Base-by-base conservation (phyloP, 352 stramenopile species). In the Detonula confervacea region DNA sequence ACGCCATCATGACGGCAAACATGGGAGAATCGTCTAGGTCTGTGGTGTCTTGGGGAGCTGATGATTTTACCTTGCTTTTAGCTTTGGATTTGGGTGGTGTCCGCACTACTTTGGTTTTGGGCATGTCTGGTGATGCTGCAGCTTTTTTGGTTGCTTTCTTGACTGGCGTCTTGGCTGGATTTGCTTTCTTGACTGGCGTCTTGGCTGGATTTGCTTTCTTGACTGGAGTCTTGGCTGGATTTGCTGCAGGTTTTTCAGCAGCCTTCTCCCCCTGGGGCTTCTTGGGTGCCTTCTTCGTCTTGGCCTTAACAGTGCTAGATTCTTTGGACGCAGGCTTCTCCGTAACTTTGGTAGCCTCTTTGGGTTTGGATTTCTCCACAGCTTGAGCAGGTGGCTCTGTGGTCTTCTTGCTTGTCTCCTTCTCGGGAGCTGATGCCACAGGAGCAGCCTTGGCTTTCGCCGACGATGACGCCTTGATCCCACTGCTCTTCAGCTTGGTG, bases 21-120 rank as follows among this genome's bases (percentile, higher is more conserved):
- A 30, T 47, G 4, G 57, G 68, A 20, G 68, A 69, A 64, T 64
- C 57, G 46, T 77, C 68, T 24, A 77, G 33, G 11, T 42, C 33
- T 42, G 11, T 5, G 33, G 27, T 57, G 24, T 29, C 25, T 18
- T 22, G 33, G 16, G n/a, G n/a, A n/a, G n/a, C n/a, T n/a, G n/a
- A n/a, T n/a, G n/a, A n/a, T n/a, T n/a, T n/a, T n/a, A n/a, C n/a
- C n/a, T n/a, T n/a, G n/a, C n/a, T n/a, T n/a, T n/a, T n/a, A n/a
- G n/a, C n/a, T n/a, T n/a, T n/a, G n/a, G n/a, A n/a, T n/a, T n/a
- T n/a, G n/a, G n/a, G n/a, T n/a, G n/a, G n/a, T n/a, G n/a, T n/a
- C n/a, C n/a, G n/a, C n/a, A n/a, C n/a, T n/a, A n/a, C n/a, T n/a
- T n/a, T n/a, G n/a, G n/a, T n/a, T n/a, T n/a, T n/a, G n/a, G n/a